Conservation (phyloP, 441 rosid species). For the Erodium moschatum region DNA sequence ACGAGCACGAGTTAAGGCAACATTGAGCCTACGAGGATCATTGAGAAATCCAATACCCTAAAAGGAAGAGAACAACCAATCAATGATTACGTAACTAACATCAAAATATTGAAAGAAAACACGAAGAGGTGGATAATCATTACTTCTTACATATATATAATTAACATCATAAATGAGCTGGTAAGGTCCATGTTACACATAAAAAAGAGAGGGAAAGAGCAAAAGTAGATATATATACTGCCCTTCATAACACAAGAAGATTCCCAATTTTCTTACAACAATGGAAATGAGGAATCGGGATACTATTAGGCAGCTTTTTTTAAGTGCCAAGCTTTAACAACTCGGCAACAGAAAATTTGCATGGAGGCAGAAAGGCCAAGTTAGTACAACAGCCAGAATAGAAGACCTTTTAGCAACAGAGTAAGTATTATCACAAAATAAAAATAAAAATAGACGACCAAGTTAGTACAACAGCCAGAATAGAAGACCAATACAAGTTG, state of each 20-base stretch:
- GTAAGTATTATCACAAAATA: background rate
- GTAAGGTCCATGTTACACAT: background rate
- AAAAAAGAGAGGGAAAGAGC: background rate
- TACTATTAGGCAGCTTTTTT: background rate
- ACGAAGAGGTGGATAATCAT: background rate
- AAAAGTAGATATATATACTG: background rate
- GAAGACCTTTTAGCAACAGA: background rate
- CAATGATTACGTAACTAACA: background rate
- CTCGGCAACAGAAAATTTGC: background rate
- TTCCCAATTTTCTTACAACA: no score
- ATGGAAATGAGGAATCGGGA: no score
- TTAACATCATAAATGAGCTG: background rate
- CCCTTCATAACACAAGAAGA: no score
- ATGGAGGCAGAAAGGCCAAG: background rate
- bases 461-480: background rate
- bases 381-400: background rate
- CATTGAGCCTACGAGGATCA: conserved; percentile 98
- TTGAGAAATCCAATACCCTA: conserved; percentile 99
- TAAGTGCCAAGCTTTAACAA: background rate
- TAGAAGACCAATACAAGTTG: background rate
- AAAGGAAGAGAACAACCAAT: conserved; percentile 21
- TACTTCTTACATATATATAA: background rate
- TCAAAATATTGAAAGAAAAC: conserved; percentile 1
- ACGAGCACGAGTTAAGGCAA: conserved; percentile 93
- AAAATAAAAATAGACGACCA: no score